Conservation (phyloP, 176 grass and related monocot genomes). For the Carex parvula region DNA sequence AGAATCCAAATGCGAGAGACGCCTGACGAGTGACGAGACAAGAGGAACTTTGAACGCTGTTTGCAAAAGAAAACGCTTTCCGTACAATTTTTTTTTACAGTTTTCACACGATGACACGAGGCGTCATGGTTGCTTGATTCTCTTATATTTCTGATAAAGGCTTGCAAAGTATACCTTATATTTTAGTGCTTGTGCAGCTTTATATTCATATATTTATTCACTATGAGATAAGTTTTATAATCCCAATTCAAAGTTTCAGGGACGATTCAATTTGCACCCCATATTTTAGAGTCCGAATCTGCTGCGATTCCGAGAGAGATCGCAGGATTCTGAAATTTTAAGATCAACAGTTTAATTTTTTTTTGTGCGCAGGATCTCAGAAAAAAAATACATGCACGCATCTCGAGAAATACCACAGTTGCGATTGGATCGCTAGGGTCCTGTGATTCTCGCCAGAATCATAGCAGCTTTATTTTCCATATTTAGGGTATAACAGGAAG, state of each 20-base stretch:
- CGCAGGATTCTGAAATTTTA: too few relatives aligned
- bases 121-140: constrained; percentile 11
- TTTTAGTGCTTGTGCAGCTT: constrained; percentile 23
- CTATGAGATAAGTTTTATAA: background rate
- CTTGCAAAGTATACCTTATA: background rate
- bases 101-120: constrained; percentile 25
- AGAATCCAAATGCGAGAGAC: too few relatives aligned
- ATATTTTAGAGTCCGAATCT: too few relatives aligned
- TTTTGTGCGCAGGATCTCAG: too few relatives aligned
- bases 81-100: constrained; percentile 11
- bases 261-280: background rate
- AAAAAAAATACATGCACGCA: too few relatives aligned
- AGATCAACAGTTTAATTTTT: too few relatives aligned
- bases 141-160: background rate
- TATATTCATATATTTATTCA: background rate
- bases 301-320: too few relatives aligned
- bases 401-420: too few relatives aligned
- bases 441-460: too few relatives aligned
- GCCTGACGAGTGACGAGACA: constrained; percentile 33
- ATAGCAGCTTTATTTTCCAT: too few relatives aligned
- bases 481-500: too few relatives aligned
- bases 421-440: too few relatives aligned
- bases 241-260: background rate
- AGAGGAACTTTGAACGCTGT: constrained; percentile 28
- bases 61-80: background rate